Evolutionary conservation across 2,329 filamentous ascomycete genomes (phyloP).

Genomic region (Aspergillus luchuensis): DNA sequence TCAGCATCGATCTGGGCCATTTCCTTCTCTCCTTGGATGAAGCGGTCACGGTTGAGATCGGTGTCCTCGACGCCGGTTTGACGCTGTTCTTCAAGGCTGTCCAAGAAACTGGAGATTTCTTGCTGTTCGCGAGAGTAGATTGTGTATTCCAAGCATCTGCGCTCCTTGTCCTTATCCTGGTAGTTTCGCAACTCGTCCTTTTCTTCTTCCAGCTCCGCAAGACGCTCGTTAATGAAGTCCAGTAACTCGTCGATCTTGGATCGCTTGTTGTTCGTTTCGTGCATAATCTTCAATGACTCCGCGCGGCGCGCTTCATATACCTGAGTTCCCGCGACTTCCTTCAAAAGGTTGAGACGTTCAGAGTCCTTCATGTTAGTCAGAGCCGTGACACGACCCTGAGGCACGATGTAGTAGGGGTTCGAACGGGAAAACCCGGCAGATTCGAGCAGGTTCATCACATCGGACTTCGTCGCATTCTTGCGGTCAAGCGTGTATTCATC

Average conservation of each 20-base stretch:
- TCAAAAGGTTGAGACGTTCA: slow-evolving; percentile 83
- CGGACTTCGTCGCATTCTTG: slow-evolving; percentile 91
- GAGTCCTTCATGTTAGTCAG: slow-evolving; percentile 99
- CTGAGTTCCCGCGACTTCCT: slow-evolving; percentile 97
- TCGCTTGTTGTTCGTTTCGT: slow-evolving; percentile 91
- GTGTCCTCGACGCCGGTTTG: slow-evolving; percentile 82
- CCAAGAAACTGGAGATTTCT: slow-evolving; percentile 73
- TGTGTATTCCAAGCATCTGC: slow-evolving; percentile 89
- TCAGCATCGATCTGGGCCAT: slow-evolving; percentile 75
- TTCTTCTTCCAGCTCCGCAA: slow-evolving; percentile 90
- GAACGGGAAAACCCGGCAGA: slow-evolving; percentile 95
- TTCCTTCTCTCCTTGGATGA: slow-evolving; percentile 76
- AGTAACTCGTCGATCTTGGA: slow-evolving; percentile 92
- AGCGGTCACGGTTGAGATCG: slow-evolving; percentile 75
- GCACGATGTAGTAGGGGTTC: slow-evolving; percentile 99
- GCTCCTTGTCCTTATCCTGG: slow-evolving; percentile 91
- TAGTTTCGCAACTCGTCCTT: slow-evolving; percentile 93
- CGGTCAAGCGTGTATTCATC: slow-evolving; percentile 98
- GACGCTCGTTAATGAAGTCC: slow-evolving; percentile 85
- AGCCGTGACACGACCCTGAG: slow-evolving; percentile 91
- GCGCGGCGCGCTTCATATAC: slow-evolving; percentile 91
- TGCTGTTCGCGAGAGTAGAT: slow-evolving; percentile 89
- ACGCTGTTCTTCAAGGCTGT: slow-evolving; percentile 78
- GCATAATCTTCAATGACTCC: slow-evolving; percentile 95
- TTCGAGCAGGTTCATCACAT: slow-evolving; percentile 93